A percentile compares a stretch with the other conserved stretches of the same genome.
Conservation (phyloP, 2,329 filamentous ascomycete species). For the Colletotrichum eremochloae region DNA sequence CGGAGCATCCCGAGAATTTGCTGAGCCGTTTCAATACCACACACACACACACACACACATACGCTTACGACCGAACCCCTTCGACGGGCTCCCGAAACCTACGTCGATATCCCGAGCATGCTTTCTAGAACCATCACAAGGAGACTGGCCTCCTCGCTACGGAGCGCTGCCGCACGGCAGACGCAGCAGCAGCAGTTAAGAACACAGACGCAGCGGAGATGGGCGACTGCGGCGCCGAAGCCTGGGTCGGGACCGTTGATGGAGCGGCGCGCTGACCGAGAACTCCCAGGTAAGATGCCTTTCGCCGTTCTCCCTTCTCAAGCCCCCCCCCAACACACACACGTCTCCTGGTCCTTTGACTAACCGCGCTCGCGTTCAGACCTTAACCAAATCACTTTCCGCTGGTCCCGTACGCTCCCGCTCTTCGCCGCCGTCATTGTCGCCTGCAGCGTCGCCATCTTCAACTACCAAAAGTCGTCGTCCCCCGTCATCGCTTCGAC, state of each 20-base stretch:
- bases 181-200: constrained; percentile 28
- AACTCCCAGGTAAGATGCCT: constrained; percentile 69
- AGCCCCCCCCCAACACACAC: not conserved
- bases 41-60: not conserved
- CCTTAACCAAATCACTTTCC: constrained; percentile 61
- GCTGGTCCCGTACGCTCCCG: constrained; percentile 81
- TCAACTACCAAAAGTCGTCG: constrained; percentile 99
- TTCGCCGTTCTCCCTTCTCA: not conserved
- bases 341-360: not conserved
- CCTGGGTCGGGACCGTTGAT: constrained; percentile 73
- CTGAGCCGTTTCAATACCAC: not conserved
- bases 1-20: constrained; percentile 34
- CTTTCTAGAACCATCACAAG: constrained; percentile 37
- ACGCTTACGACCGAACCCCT: not conserved
- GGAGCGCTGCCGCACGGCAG: constrained; percentile 20
- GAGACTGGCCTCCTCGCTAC: constrained; percentile 34
- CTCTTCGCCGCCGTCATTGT: constrained; percentile 82
- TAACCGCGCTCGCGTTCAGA: constrained; percentile 47
- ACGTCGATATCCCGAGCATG: constrained; percentile 13
- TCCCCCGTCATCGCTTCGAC: constrained; percentile 88
- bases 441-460: constrained; percentile 84
- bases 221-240: constrained; percentile 68
- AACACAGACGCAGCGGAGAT: constrained; percentile 56
- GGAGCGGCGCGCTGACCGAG: constrained; percentile 74
- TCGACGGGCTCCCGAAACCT: not conserved